Conservation (phyloP, 148 eudicot genomes). For the Talinum fruticosum region DNA sequence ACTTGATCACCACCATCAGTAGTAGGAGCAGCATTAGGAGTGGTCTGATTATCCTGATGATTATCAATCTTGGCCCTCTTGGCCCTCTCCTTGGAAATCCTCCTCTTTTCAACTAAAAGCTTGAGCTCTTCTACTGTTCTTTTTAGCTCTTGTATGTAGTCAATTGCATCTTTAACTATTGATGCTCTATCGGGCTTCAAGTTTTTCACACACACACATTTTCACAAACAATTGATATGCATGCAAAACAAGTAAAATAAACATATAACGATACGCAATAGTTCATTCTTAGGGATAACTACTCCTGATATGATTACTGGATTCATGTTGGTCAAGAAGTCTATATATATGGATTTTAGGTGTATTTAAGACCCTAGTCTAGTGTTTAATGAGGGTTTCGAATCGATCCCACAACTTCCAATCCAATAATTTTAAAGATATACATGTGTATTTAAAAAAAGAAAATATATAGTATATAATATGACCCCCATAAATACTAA, state of each 20-base stretch:
- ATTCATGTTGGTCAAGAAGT: too few species aligned
- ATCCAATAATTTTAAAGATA: too few species aligned
- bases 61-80: constrained; percentile 63
- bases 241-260: neutral
- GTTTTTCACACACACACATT: neutral
- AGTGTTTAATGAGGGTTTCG: too few species aligned
- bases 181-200: constrained; percentile 77
- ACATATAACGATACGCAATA: too few species aligned
- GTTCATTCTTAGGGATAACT: too few species aligned
- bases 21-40: constrained; percentile 13
- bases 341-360: too few species aligned
- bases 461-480: too few species aligned
- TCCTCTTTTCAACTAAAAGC: constrained; percentile 65
- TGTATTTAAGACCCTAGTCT: too few species aligned
- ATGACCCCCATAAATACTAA: too few species aligned
- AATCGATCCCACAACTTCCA: too few species aligned
- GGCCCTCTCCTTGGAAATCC: constrained; percentile 46
- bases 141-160: constrained; percentile 68
- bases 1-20: constrained; percentile 8
- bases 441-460: too few species aligned
- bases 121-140: constrained; percentile 66
- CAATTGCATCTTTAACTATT: constrained; percentile 69
- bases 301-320: too few species aligned
- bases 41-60: neutral
- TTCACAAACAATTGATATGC: neutral